A percentile compares a stretch with the other conserved stretches of the same genome.
Conservation (phyloP, 2,329 filamentous ascomycete species). For the Dactylellina parvicollis region DNA sequence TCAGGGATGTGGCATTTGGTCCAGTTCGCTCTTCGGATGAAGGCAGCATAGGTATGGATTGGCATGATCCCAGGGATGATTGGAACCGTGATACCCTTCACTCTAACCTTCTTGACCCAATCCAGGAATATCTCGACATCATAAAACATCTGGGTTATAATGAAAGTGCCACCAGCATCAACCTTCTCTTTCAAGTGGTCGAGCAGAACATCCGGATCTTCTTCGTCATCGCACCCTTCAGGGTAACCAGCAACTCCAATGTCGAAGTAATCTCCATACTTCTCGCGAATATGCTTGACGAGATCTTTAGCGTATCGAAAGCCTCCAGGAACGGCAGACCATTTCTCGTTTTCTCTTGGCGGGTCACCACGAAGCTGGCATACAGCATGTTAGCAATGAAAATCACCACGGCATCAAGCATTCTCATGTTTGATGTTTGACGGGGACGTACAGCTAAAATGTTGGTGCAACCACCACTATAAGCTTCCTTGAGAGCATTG, state of each 20-base stretch:
- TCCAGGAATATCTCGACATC: constrained; percentile 92
- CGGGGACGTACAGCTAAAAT: constrained; percentile 73
- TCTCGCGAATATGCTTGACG: constrained; percentile 80
- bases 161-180: constrained; percentile 89
- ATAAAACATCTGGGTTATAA: constrained; percentile 99
- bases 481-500: constrained; percentile 83
- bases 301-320: constrained; percentile 94
- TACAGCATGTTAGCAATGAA: background rate
- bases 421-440: background rate
- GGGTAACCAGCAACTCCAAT: constrained; percentile 98
- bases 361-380: constrained; percentile 81
- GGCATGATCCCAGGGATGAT: constrained; percentile 91
- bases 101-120: constrained; percentile 88
- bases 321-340: constrained; percentile 84
- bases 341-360: constrained; percentile 90
- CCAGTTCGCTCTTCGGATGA: constrained; percentile 88
- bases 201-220: constrained; percentile 83
- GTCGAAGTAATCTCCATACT: constrained; percentile 89
- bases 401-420: too few species aligned
- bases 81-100: constrained; percentile 81
- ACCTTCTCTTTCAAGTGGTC: constrained; percentile 97
- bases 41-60: constrained; percentile 93
- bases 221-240: constrained; percentile 92
- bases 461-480: constrained; percentile 95
- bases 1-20: constrained; percentile 86